Evolutionary conservation across 306 rosid genomes (phyloP).

Genomic region (Medicago lupulina): DNA sequence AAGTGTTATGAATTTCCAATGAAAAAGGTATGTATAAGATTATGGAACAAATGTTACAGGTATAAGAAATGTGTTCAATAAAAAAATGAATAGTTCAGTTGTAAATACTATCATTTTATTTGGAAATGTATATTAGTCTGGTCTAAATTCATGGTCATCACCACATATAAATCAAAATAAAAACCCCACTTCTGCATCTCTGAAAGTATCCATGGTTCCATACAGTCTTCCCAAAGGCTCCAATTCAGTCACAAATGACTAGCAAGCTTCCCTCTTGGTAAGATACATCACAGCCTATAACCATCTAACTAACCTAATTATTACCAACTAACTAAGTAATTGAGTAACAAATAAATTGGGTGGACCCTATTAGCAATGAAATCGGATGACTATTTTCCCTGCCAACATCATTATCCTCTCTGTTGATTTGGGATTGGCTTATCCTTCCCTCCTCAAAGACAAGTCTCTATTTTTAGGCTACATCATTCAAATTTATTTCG

Average conservation of each 20-base stretch:
- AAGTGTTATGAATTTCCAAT: background rate
- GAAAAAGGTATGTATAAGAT: background rate
- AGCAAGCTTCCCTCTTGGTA: background rate
- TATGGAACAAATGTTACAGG: slow-evolving; percentile 9
- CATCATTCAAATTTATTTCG: background rate
- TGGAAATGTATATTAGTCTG: slow-evolving; percentile 12
- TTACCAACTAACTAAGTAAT: background rate
- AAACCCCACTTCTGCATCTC: too few species aligned
- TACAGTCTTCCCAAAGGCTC: background rate
- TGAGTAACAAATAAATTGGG: background rate
- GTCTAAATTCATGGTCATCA: slow-evolving; percentile 5
- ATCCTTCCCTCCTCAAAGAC: background rate
- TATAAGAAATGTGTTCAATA: slow-evolving; percentile 2
- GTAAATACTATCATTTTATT: slow-evolving; percentile 5
- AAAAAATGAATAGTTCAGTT: slow-evolving; percentile 18
- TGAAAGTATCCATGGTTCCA: too few species aligned
- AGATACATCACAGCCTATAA: background rate
- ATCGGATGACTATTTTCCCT: background rate
- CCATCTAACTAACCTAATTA: background rate
- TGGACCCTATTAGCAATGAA: background rate
- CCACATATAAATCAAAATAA: too few species aligned
- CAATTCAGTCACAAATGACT: background rate
- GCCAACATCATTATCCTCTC: background rate
- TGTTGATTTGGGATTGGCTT: background rate
- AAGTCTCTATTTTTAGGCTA: background rate